Evolutionary conservation across 2,329 filamentous ascomycete species (phyloP), one percentile per base, ranked within the genome.

Genomic region (Hymenoscyphus albidus): DNA sequence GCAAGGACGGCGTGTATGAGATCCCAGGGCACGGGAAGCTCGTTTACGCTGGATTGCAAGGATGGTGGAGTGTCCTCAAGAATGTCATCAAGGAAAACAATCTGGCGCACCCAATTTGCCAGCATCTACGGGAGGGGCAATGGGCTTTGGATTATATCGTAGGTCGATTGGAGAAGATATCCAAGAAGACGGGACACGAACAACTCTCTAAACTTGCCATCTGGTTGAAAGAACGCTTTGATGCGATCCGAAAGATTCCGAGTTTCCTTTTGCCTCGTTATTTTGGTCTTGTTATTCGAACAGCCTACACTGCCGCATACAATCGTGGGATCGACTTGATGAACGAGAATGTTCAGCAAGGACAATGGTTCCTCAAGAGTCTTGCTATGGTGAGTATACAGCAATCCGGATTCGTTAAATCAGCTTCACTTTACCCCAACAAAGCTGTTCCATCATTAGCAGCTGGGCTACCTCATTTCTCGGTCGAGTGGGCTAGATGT

Each of bases 1-100:
- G 92, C 3, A 83, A 85, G 65, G 92, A 97, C 75, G 94, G 95
- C n/a, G 88, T 88, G 9, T 99, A 98, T 78, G 85, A 88, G 61
- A 89, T 99, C 68, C 95, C 95, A 1, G 88, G 88, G 0, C 82
- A 93, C 74, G 94, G 93, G 2, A 87, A 90, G 65, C 83, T 97
- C 54, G 91, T 97, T 1, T 99, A 98, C 76, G 94, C 94, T 66
- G 95, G 95, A 66, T 83, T 99, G n/a, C 95, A 99, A 76, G 96
- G 96, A 44, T 99, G 95, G 94, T 97, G 94, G 93, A 97, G 93
- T 75, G 81, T 97, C 0, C 80, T 99, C 54, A 89, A 92, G 71
- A 83, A 90, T 64, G 89, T 99, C 67, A 91, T 98, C 71, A 85
- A 83, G 60, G 88, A 95, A 68, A 99, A 99, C 76, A 88, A 98